A percentile compares a stretch with the other conserved stretches of the same genome.
Conservation (phyloP, 768 basidiomycete genomes). For the Podaxis carcinomalis region DNA sequence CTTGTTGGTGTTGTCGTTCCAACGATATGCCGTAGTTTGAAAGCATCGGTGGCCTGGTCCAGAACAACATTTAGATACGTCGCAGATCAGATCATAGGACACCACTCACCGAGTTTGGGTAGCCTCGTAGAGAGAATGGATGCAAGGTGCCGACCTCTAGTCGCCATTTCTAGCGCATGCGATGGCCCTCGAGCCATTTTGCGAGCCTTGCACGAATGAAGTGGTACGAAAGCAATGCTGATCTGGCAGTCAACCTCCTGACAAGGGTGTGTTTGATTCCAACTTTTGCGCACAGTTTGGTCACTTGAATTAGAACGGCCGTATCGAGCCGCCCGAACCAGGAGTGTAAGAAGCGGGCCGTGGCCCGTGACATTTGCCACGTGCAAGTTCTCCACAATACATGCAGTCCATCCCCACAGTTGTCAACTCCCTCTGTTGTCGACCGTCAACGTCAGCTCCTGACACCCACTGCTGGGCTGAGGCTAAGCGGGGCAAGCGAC, state of each 20-base stretch:
- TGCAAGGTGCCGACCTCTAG: slow-evolving; percentile 19
- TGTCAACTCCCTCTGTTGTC: background rate
- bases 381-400: background rate
- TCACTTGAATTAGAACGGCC: slow-evolving; percentile 1
- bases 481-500: background rate
- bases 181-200: slow-evolving; percentile 29
- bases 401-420: background rate
- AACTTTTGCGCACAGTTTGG: background rate
- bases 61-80: background rate
- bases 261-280: background rate
- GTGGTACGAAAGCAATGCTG: slow-evolving; percentile 9
- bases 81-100: background rate
- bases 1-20: slow-evolving; percentile 25
- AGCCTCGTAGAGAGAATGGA: slow-evolving; percentile 2
- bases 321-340: background rate
- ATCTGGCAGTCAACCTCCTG: slow-evolving; percentile 1
- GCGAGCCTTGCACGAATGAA: slow-evolving; percentile 11
- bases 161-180: slow-evolving; percentile 22
- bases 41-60: slow-evolving; percentile 28
- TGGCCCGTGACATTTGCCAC: background rate
- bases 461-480: background rate
- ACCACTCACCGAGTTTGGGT: slow-evolving; percentile 4
- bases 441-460: background rate
- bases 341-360: background rate
- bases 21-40: slow-evolving; percentile 23